phyloP scores from a whole-genome alignment of 352 stramenopile genomes.

The Phytophthora fragariae region DNA sequence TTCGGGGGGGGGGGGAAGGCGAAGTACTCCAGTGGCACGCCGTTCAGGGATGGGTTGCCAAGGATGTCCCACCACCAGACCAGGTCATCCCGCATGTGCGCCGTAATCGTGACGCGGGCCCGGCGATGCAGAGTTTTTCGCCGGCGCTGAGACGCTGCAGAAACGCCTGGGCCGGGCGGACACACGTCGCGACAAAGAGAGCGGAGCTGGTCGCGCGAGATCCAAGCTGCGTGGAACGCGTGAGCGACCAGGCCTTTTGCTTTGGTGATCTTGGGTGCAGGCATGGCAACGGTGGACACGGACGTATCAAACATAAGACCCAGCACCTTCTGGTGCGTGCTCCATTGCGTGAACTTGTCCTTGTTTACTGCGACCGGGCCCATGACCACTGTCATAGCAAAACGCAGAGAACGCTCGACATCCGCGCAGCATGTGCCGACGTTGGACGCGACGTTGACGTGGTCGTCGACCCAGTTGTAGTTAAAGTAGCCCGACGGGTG shows the following conservation, averaged over 20 bases:
- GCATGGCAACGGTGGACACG: slow-evolving; percentile 12
- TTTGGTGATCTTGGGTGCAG: neutral
- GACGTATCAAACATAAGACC: slow-evolving; percentile 23
- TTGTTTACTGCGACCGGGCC: slow-evolving; percentile 23
- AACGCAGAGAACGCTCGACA: slow-evolving; percentile 11
- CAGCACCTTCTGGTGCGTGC: slow-evolving; percentile 8
- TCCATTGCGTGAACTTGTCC: slow-evolving; percentile 29
- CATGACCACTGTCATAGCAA: slow-evolving; percentile 23
- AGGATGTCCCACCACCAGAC: slow-evolving; percentile 4
- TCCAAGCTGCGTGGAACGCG: neutral
- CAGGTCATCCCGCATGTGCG: neutral
- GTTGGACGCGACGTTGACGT: slow-evolving; percentile 13
- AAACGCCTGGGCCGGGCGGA: neutral
- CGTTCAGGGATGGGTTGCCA: too few relatives aligned
- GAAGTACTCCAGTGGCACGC: too few relatives aligned
- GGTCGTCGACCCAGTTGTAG: slow-evolving; percentile 1
- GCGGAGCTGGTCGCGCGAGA: neutral
- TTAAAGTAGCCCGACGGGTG: slow-evolving; percentile 19
- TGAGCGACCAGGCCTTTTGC: neutral
- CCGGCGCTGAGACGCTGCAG: neutral
- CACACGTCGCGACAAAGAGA: neutral
- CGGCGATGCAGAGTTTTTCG: neutral
- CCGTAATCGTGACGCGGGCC: neutral
- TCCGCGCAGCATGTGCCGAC: neutral
- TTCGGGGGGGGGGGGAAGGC: too few relatives aligned